A percentile compares a stretch with the other conserved stretches of the same genome.
phyloP scores from a whole-genome alignment of 345 rosid genomes.

The Garcia nutans region DNA sequence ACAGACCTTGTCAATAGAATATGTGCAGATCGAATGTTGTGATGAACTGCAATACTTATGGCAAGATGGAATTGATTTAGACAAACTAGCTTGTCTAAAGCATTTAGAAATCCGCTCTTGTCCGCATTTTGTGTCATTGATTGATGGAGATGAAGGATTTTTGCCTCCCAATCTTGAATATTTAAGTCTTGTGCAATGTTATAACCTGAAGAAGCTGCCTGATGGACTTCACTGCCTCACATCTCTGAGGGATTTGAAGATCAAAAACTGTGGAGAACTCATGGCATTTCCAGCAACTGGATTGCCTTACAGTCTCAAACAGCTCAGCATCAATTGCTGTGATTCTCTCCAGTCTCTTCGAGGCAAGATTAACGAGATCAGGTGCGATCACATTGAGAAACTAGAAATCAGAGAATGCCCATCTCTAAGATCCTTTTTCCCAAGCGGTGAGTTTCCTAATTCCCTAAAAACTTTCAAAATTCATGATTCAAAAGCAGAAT shows the following conservation, averaged over 20 bases:
- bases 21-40: constrained; percentile 1
- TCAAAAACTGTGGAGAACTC: background rate
- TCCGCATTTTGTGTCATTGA: background rate
- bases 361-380: background rate
- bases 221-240: constrained; percentile 28
- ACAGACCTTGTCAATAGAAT: background rate
- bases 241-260: constrained; percentile 21
- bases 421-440: background rate
- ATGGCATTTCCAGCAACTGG: constrained; percentile 6
- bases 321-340: constrained; percentile 7
- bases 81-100: background rate
- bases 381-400: background rate
- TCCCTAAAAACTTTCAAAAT: background rate
- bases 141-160: background rate
- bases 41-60: constrained; percentile 7
- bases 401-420: background rate
- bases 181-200: background rate
- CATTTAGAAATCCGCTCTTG: background rate
- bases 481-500: background rate
- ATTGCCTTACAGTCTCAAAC: background rate
- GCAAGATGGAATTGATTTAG: background rate
- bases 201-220: constrained; percentile 24
- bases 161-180: too few relatives aligned
- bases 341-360: background rate
- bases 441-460: background rate